Evolutionary conservation across 1,139 yeast species (phyloP).

Genomic region (Candida freyschussii): DNA sequence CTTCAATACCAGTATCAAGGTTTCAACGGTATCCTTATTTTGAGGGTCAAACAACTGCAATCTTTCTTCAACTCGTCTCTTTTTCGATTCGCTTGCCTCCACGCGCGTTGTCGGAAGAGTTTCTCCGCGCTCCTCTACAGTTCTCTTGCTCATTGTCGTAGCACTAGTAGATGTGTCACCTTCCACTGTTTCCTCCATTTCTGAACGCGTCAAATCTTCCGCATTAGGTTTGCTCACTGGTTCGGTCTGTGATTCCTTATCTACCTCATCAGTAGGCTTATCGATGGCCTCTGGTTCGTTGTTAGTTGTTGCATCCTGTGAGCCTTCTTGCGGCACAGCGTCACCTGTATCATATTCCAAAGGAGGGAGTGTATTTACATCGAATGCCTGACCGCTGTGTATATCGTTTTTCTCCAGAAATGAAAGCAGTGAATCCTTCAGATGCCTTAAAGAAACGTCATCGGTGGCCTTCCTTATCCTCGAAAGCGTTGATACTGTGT

Average conservation of each 20-base stretch:
- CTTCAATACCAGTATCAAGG: conserved; percentile 39
- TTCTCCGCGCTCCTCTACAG: too few relatives aligned
- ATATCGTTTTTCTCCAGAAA: conserved; percentile 42
- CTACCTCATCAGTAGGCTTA: too few relatives aligned
- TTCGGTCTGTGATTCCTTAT: too few relatives aligned
- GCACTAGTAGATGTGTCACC: too few relatives aligned
- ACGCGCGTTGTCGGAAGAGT: too few relatives aligned
- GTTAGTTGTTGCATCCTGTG: too few relatives aligned
- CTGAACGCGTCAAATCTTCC: too few relatives aligned
- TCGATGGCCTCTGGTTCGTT: too few relatives aligned
- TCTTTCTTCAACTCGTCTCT: conserved; percentile 6
- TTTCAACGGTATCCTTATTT: conserved; percentile 34
- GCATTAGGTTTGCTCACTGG: too few relatives aligned
- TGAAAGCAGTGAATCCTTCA: conserved; percentile 37
- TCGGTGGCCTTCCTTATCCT: conserved; percentile 13
- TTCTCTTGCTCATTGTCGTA: too few relatives aligned
- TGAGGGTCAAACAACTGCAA: conserved; percentile 25
- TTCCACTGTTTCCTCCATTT: too few relatives aligned
- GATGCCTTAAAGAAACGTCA: conserved; percentile 29
- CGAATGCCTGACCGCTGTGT: conserved; percentile 33
- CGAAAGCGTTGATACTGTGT: conserved; percentile 43
- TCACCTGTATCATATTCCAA: conserved; percentile 13
- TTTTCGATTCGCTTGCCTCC: conserved; percentile 5
- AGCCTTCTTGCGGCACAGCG: too few relatives aligned
- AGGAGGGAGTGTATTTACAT: conserved; percentile 10